These are phyloP conservation scores for Lentinula aciculospora DNA, from an alignment of 768 basidiomycete species.

Conservation along the genomic window DNA sequence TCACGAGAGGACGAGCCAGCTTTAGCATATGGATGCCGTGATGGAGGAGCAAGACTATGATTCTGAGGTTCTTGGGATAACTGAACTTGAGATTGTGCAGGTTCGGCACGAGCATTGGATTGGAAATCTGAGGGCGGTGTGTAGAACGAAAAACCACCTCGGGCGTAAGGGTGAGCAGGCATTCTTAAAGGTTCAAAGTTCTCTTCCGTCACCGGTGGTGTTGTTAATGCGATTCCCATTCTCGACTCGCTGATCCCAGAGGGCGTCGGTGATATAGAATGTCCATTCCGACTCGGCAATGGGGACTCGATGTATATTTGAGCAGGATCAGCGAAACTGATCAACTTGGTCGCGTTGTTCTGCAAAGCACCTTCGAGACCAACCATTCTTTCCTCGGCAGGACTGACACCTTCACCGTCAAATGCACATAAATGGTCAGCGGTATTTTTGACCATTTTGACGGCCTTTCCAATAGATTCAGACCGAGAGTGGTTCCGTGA, in stretches of 20 bases:
- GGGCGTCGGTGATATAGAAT: conserved; percentile 20
- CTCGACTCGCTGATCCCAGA: conserved; percentile 25
- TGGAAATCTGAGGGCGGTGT: conserved; percentile 7
- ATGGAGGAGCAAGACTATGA: conserved; percentile 25
- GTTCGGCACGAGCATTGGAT: conserved; percentile 33
- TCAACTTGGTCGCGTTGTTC: conserved; percentile 33
- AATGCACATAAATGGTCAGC: conserved; percentile 19
- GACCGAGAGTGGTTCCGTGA: conserved; percentile 33
- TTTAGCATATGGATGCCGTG: conserved; percentile 42
- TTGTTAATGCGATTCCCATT: conserved; percentile 30
- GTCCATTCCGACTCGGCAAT: conserved; percentile 8
- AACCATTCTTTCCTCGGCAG: conserved; percentile 12
- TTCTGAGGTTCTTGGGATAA: background rate
- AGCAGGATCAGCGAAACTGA: conserved; percentile 38
- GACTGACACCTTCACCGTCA: conserved; percentile 11
- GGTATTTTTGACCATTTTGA: conserved; percentile 33
- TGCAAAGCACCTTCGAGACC: conserved; percentile 35
- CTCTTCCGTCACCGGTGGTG: conserved; percentile 23
- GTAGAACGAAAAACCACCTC: conserved; percentile 29
- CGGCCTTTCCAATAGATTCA: conserved; percentile 38
- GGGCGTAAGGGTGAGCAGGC: conserved; percentile 46
- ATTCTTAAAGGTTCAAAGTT: conserved; percentile 27
- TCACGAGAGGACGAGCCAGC: conserved; percentile 21
- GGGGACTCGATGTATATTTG: conserved; percentile 21
- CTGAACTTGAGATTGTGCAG: conserved; percentile 1